phyloP scores from a whole-genome alignment of 352 stramenopile species.

The Thalassiosira gravida region DNA sequence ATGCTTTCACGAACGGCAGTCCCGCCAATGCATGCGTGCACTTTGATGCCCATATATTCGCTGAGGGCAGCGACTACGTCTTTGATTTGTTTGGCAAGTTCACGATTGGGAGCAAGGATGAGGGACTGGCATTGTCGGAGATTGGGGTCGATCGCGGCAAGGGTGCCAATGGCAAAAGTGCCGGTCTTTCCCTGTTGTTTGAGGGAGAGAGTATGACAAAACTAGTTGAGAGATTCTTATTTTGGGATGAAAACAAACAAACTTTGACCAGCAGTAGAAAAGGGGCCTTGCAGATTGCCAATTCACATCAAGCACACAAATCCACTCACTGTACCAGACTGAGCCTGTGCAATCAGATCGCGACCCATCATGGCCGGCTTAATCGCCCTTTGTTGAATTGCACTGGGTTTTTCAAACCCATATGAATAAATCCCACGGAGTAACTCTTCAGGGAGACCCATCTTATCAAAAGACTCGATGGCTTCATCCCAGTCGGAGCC shows the following conservation, averaged over 20 bases:
- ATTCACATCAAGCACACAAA: constrained; percentile 1
- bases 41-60: constrained; percentile 95
- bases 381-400: constrained; percentile 98
- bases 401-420: constrained; percentile 99
- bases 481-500: constrained; percentile 98
- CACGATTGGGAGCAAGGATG: constrained; percentile 98
- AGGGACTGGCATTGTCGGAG: constrained; percentile 96
- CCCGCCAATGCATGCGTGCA: constrained; percentile 97
- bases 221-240: background rate
- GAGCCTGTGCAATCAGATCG: constrained; percentile 98
- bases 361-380: constrained; percentile 96
- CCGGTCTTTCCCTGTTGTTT: constrained; percentile 94
- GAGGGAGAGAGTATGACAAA: constrained; percentile 22
- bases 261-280: too few relatives aligned
- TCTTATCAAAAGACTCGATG: constrained; percentile 97
- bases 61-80: constrained; percentile 93
- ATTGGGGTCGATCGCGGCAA: constrained; percentile 95
- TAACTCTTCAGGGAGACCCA: constrained; percentile 97
- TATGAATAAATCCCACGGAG: constrained; percentile 99
- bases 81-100: constrained; percentile 99
- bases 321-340: constrained; percentile 91
- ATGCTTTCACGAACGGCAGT: constrained; percentile 98
- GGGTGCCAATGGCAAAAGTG: constrained; percentile 97
- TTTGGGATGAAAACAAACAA: constrained; percentile 1
- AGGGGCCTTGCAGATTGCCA: too few relatives aligned